These are phyloP conservation scores for Phytophthora kernoviae DNA, from an alignment of 352 stramenopile species.

Conservation along the genomic window DNA sequence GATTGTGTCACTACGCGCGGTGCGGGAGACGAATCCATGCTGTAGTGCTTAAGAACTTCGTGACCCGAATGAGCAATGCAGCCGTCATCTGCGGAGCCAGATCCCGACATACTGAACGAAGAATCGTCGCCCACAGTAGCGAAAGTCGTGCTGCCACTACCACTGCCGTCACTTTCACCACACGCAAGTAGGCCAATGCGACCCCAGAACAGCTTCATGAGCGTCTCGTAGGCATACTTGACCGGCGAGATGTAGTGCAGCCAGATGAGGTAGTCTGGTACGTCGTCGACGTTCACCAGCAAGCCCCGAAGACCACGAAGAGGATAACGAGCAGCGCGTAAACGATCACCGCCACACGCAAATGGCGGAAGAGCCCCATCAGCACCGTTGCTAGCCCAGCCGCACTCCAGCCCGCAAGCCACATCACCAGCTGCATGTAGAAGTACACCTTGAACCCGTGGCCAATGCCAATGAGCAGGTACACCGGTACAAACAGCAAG, in stretches of 20 bases:
- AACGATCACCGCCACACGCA: conserved; percentile 33
- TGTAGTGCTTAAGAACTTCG: conserved; percentile 59
- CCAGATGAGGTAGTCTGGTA: conserved; percentile 60
- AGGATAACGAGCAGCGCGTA: conserved; percentile 40
- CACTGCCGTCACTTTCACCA: conserved; percentile 14
- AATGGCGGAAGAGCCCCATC: conserved; percentile 38
- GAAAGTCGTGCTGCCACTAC: conserved; percentile 20
- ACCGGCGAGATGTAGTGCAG: conserved; percentile 63
- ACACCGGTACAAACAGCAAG: conserved; percentile 45
- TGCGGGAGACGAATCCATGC: conserved; percentile 36
- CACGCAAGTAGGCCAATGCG: conserved; percentile 30
- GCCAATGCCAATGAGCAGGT: conserved; percentile 50
- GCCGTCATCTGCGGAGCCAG: conserved; percentile 22
- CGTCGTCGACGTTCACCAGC: conserved; percentile 50
- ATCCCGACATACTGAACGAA: conserved; percentile 23
- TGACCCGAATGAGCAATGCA: conserved; percentile 49
- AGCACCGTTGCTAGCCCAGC: conserved; percentile 36
- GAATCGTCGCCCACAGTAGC: conserved; percentile 26
- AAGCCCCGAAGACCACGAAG: conserved; percentile 52
- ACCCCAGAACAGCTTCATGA: conserved; percentile 53
- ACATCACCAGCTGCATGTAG: conserved; percentile 55
- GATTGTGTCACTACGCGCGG: conserved; percentile 32
- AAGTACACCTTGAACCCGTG: conserved; percentile 50
- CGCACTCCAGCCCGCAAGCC: conserved; percentile 40
- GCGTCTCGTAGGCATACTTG: conserved; percentile 42